Base-by-base conservation (phyloP, 2,329 filamentous ascomycete genomes). In the Aspergillus sp. region DNA sequence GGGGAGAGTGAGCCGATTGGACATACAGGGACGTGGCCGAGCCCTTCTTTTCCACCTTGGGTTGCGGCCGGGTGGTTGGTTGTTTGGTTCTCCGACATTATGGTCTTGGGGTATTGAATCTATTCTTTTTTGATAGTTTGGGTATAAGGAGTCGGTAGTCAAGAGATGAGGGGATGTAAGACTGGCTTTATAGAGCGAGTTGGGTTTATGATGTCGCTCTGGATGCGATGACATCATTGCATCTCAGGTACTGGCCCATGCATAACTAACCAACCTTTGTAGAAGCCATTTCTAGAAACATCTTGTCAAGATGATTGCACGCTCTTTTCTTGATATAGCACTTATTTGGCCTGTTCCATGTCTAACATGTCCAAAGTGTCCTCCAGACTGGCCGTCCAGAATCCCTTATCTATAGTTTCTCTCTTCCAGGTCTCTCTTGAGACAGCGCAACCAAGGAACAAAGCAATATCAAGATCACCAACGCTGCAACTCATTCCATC, bases 11-110 rank as follows among this genome's bases (percentile, higher is more conserved):
- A 22, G 18, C 3, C 8, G 43, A n/a, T n/a, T n/a, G n/a, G n/a
- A 53, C 61, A 12, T 65, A 74, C 71, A 17, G 45, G 26, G 12
- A 63, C 52, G 59, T 72, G 69, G 0, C 70, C 69, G 0, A 20
- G 6, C 26, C 69, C 68, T 44, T 71, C 34, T 30, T 50, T 5
- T 45, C 56, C 20, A 41, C 53, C 53, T 15, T 45, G 49, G 26
- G 49, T 57, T 24, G 49, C 41, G 6, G 32, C 18, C 5, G 48
- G 36, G 18, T 26, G 20, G 45, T 38, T 44, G 3, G 43, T 52
- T 11, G 55, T 44, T 49, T 53, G 32, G 42, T 18, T 18, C 34
- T 54, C 44, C 5, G 43, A n/a, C 47, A 45, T 56, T 38, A 7
- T 45, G 22, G 8, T 38, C 44, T n/a, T 44, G n/a, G 22, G 1